A percentile compares a stretch with the other conserved stretches of the same genome.
These are phyloP conservation scores for Coemansia sp. DNA, from an alignment of 192 early-diverging fungal species.

Conservation along the genomic window DNA sequence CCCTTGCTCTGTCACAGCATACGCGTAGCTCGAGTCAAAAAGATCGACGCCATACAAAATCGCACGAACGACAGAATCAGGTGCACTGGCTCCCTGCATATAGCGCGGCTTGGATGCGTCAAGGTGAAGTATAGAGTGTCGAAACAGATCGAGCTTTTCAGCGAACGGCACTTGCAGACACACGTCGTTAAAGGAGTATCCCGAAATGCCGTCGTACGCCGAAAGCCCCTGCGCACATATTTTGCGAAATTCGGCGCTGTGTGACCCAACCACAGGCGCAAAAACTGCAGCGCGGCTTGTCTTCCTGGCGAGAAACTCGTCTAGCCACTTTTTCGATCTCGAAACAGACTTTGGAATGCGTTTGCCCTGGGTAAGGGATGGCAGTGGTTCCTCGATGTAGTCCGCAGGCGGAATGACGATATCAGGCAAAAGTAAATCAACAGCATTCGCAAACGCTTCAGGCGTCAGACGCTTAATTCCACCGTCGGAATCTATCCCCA, in stretches of 20 bases:
- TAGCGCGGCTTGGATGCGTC: slow-evolving; percentile 41
- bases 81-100: slow-evolving; percentile 52
- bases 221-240: slow-evolving; percentile 23
- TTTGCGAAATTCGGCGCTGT: slow-evolving; percentile 40
- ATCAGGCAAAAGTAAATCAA: slow-evolving; percentile 35
- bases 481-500: slow-evolving; percentile 48
- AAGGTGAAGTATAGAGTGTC: slow-evolving; percentile 36
- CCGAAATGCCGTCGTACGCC: slow-evolving; percentile 21
- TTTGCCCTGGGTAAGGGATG: slow-evolving; percentile 45
- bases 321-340: slow-evolving; percentile 49
- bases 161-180: slow-evolving; percentile 30
- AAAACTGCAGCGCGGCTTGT: slow-evolving; percentile 35
- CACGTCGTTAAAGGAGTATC: slow-evolving; percentile 46
- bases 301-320: slow-evolving; percentile 29
- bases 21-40: slow-evolving; percentile 73
- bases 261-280: slow-evolving; percentile 51
- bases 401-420: slow-evolving; percentile 47
- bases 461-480: slow-evolving; percentile 38
- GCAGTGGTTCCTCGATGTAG: slow-evolving; percentile 42
- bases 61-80: slow-evolving; percentile 41
- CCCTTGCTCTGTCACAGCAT: slow-evolving; percentile 65
- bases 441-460: slow-evolving; percentile 30
- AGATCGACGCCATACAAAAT: slow-evolving; percentile 64
- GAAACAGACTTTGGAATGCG: slow-evolving; percentile 52
- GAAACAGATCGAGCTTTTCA: slow-evolving; percentile 33